phyloP scores from a whole-genome alignment of 2,329 filamentous ascomycete genomes.

The Cercospora sojina region DNA sequence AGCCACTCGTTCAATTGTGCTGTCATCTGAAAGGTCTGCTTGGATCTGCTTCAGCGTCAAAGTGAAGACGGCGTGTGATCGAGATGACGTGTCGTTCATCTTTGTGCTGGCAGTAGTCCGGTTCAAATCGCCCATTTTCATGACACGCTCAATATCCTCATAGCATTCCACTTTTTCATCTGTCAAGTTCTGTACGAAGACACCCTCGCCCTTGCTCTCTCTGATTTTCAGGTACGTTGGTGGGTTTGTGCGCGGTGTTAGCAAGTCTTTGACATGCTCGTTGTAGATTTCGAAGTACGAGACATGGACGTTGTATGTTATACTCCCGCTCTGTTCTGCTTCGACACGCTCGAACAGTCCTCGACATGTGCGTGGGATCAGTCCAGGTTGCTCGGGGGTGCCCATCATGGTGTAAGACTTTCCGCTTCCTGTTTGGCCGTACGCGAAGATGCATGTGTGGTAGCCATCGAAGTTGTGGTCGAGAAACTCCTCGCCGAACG shows the following conservation, averaged over 20 bases:
- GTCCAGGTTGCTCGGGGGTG: slow-evolving; percentile 73
- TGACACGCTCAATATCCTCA: slow-evolving; percentile 81
- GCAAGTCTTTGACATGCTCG: slow-evolving; percentile 92
- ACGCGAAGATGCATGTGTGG: slow-evolving; percentile 98
- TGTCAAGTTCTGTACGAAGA: slow-evolving; percentile 94
- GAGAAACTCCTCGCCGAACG: slow-evolving; percentile 90
- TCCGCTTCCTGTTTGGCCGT: slow-evolving; percentile 94
- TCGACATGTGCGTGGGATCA: slow-evolving; percentile 93
- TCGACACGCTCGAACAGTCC: slow-evolving; percentile 94
- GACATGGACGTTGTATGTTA: slow-evolving; percentile 94
- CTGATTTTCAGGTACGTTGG: slow-evolving; percentile 96
- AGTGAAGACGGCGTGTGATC: slow-evolving; percentile 96
- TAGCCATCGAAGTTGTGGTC: slow-evolving; percentile 99
- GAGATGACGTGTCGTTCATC: slow-evolving; percentile 98
- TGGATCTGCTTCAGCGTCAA: slow-evolving; percentile 98
- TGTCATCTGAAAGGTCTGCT: slow-evolving; percentile 94
- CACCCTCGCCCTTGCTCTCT: slow-evolving; percentile 90
- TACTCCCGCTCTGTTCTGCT: slow-evolving; percentile 78
- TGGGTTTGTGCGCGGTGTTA: slow-evolving; percentile 74
- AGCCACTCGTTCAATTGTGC: slow-evolving; percentile 91
- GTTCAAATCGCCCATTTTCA: slow-evolving; percentile 84
- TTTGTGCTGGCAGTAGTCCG: slow-evolving; percentile 91
- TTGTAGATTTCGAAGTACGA: slow-evolving; percentile 99
- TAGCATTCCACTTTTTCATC: slow-evolving; percentile 89
- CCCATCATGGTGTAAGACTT: slow-evolving; percentile 99